Evolutionary conservation across 2,329 filamentous ascomycete genomes (phyloP).

Genomic region (Phialocephala subalpina): DNA sequence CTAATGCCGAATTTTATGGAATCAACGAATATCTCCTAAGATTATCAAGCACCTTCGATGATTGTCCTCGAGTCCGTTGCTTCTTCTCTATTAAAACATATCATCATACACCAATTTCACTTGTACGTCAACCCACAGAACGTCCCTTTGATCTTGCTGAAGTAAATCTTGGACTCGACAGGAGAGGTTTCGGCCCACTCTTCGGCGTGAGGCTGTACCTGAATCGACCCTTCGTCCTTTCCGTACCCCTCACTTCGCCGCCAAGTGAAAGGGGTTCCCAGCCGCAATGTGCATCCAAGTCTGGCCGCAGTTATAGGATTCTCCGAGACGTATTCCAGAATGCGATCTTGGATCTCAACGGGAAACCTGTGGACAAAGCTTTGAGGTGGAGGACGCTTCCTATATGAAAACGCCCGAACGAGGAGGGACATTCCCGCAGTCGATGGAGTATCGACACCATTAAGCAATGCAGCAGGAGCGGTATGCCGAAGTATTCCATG

Average conservation of each 20-base stretch:
- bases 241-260: constrained; percentile 6
- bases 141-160: neutral
- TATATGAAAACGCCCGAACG: constrained; percentile 8
- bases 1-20: too few species aligned
- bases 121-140: neutral
- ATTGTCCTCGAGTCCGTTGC: too few species aligned
- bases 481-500: constrained; percentile 20
- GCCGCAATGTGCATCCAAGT: constrained; percentile 22
- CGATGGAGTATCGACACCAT: constrained; percentile 14
- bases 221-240: constrained; percentile 15
- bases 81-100: too few species aligned
- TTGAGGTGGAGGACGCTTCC: constrained; percentile 6
- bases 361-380: constrained; percentile 22
- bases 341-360: constrained; percentile 25
- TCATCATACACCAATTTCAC: neutral
- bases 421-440: constrained; percentile 20
- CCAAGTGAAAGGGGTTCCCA: constrained; percentile 29
- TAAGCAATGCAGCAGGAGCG: constrained; percentile 16
- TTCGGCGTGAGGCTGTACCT: constrained; percentile 6
- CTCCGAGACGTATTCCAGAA: constrained; percentile 24
- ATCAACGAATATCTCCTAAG: too few species aligned
- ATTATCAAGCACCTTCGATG: too few species aligned
- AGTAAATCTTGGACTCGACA: constrained; percentile 4
- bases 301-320: constrained; percentile 25
- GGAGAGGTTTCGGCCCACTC: constrained; percentile 15